Percentiles rank a stretch among this genome's conserved stretches.
Evolutionary conservation across 495 filamentous ascomycete genomes (phyloP).

Genomic region (Xylaria longipes): DNA sequence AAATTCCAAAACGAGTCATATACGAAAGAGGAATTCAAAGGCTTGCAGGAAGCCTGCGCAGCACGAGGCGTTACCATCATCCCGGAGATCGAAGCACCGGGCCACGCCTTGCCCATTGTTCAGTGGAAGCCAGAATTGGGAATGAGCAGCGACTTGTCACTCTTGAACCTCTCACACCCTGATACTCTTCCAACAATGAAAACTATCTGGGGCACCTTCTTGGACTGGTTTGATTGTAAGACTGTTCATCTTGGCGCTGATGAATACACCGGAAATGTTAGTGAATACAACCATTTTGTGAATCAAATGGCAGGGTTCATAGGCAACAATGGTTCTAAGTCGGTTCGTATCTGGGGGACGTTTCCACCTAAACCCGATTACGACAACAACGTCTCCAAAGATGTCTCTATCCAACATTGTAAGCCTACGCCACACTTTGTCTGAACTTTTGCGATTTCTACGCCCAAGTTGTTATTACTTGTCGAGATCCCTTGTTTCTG

Average conservation of each 20-base stretch:
- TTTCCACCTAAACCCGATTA: constrained; percentile 51
- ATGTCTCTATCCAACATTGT: constrained; percentile 48
- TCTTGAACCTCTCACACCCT: constrained; percentile 60
- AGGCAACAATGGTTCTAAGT: constrained; percentile 44
- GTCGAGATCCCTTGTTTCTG: not conserved
- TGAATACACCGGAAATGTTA: constrained; percentile 51
- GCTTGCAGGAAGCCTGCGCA: constrained; percentile 53
- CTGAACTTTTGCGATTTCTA: not conserved
- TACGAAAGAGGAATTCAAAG: constrained; percentile 49
- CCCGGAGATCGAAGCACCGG: constrained; percentile 61
- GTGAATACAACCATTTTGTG: constrained; percentile 57
- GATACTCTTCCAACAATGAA: constrained; percentile 59
- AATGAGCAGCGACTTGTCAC: constrained; percentile 48
- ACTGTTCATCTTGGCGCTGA: constrained; percentile 61
- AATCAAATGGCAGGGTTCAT: constrained; percentile 56
- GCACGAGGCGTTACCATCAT: constrained; percentile 57
- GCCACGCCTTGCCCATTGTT: constrained; percentile 56
- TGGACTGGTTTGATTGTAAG: constrained; percentile 61
- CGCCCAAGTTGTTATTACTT: not conserved
- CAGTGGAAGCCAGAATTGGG: constrained; percentile 61
- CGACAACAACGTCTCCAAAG: constrained; percentile 50
- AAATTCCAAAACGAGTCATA: constrained; percentile 57
- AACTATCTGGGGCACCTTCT: constrained; percentile 57
- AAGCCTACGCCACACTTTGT: not conserved
- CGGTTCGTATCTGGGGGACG: constrained; percentile 60